Evolutionary conservation across 148 eudicot genomes (phyloP), one percentile per base, ranked within the genome.

Genomic region (Rhododendron griersonianum): DNA sequence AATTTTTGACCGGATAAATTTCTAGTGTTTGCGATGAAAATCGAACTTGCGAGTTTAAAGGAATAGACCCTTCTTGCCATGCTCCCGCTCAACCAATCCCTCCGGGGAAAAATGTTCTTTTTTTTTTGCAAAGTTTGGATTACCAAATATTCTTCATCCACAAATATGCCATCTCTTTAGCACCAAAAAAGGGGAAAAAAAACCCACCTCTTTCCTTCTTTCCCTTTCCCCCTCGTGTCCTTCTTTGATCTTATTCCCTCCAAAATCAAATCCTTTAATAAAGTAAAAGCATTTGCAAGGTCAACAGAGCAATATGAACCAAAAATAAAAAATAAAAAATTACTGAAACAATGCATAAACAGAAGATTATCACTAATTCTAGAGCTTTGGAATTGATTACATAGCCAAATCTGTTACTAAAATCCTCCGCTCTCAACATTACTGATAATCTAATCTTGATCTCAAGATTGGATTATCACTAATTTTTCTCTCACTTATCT

Each of bases 211-310:
- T 47, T 83, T 82, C 69, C 37, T 14, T 67, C 4, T 73, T 11
- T 33, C 57, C 41, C 16, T 47, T 67, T 55, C 28, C 11, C 77
- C 59, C 25, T 80, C 75, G 35, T 37, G 53, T 85, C 33, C 44
- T 86, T 61, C 80, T 67, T 83, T 81, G 3, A 73, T 50, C 30
- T 13, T 69, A 86, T 86, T 86, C 84, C 84, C 84, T 65, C 65
- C 18, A 23, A 81, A 86, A 71, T 71, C 73, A 39, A 73, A 25
- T 10, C 28, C 82, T 78, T 81, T 14, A 7, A n/a, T 65, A 19
- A 85, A 85, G 65, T 47, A 44, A 28, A 79, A 63, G 47, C 48
- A 47, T 80, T 55, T 85, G 83, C 76, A 84, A 51, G 73, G 81
- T 30, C 65, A 83, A 41, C 57, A 25, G 53, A 28, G 33, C 77